phyloP scores from a whole-genome alignment of 306 rosid genomes.

The Trifolium fragiferum region DNA sequence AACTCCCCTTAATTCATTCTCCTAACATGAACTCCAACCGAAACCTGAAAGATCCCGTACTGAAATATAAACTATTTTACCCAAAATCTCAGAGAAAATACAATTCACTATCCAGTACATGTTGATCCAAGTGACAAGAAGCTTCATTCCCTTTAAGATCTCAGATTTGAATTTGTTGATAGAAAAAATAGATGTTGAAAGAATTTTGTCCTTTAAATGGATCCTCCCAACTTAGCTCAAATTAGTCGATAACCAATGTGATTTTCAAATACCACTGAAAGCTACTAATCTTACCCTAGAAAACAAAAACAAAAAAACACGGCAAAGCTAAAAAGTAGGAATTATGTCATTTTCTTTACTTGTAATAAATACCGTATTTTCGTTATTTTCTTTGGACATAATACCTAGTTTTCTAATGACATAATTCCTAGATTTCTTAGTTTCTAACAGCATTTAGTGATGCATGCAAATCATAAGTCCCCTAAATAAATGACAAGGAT shows the following conservation, averaged over 20 bases:
- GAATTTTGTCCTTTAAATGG: background rate
- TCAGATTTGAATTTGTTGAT: background rate
- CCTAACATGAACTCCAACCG: background rate
- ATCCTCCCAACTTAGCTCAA: background rate
- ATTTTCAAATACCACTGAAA: background rate
- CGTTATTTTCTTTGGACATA: conserved; percentile 21
- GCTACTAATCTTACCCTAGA: background rate
- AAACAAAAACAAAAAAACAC: background rate
- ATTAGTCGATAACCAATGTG: background rate
- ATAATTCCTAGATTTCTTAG: conserved; percentile 17
- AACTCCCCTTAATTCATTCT: background rate
- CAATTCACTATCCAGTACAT: background rate
- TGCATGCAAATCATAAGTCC: background rate
- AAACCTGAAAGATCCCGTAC: background rate
- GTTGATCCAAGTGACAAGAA: background rate
- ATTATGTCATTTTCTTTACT: conserved; percentile 5
- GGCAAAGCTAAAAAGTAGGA: background rate
- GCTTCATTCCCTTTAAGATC: background rate
- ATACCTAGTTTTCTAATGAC: too few relatives aligned
- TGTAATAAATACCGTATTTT: background rate
- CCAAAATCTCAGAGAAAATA: background rate
- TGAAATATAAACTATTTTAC: background rate
- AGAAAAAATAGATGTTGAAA: background rate
- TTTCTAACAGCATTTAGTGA: conserved; percentile 21
- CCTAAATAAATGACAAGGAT: conserved; percentile 13